phyloP scores from a whole-genome alignment of 176 grass and related monocot species.

The Cenchrus purpureus region DNA sequence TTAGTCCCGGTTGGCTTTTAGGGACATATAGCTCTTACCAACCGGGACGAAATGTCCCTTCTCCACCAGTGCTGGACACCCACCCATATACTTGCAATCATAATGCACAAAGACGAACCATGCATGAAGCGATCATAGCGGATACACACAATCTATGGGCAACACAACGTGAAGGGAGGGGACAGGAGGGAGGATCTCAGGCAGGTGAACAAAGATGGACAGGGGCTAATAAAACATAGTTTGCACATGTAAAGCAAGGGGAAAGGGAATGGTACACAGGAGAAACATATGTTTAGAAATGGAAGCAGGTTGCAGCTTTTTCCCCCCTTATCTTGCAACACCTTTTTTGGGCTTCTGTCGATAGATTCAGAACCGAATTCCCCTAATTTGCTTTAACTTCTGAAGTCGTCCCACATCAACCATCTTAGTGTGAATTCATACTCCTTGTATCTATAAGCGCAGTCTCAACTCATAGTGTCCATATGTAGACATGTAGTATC shows the following conservation, averaged over 20 bases:
- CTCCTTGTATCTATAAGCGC: no score
- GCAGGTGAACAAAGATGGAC: slow-evolving; percentile 19
- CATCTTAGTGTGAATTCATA: background rate
- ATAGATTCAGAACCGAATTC: background rate
- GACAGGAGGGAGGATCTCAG: background rate
- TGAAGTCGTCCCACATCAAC: background rate
- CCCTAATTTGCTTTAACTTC: background rate
- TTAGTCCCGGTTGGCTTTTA: no score
- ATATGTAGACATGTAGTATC: no score
- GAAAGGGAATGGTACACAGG: slow-evolving; percentile 1
- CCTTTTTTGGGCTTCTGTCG: background rate
- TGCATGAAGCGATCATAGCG: slow-evolving; percentile 31
- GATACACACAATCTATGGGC: slow-evolving; percentile 22
- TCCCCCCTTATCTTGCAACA: background rate
- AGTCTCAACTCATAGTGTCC: no score
- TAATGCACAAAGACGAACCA: slow-evolving; percentile 42
- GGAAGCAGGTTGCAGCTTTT: slow-evolving; percentile 6
- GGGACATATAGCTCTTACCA: no score
- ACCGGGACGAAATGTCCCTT: no score
- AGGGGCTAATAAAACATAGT: slow-evolving; percentile 17
- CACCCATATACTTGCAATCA: slow-evolving; percentile 47
- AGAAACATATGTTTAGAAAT: slow-evolving; percentile 4
- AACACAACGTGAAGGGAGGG: background rate
- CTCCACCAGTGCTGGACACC: slow-evolving; percentile 11
- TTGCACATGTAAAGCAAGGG: slow-evolving; percentile 43